Percentiles rank a stretch among this genome's conserved stretches.
These are phyloP conservation scores for Obelidium mucronatum DNA, from an alignment of 192 early-diverging fungal species.

Conservation along the genomic window DNA sequence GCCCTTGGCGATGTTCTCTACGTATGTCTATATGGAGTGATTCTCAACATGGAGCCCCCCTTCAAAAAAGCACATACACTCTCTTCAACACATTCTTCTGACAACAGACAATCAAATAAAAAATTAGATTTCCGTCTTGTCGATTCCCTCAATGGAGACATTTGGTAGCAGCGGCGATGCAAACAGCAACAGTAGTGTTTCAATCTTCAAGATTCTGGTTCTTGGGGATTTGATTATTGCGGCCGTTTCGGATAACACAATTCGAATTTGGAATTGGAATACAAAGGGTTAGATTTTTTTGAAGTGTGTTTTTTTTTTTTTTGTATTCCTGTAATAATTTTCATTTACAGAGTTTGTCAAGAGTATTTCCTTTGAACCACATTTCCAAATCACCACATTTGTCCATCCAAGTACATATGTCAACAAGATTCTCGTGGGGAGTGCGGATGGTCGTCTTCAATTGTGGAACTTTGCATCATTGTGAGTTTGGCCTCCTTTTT, in stretches of 20 bases:
- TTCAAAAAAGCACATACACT: no score
- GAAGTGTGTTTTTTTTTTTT: no score
- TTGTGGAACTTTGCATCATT: slow-evolving; percentile 91
- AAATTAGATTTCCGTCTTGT: slow-evolving; percentile 6
- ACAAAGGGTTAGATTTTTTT: slow-evolving; percentile 65
- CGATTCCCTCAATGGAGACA: not conserved
- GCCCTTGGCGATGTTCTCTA: no score
- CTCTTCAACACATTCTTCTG: no score
- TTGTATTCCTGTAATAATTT: not conserved
- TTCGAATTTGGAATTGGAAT: slow-evolving; percentile 80
- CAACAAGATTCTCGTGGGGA: slow-evolving; percentile 93
- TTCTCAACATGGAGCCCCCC: no score
- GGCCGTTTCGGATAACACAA: slow-evolving; percentile 79
- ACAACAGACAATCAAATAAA: no score
- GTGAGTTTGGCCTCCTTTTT: slow-evolving; percentile 35
- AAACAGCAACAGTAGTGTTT: slow-evolving; percentile 24
- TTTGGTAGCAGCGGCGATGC: not conserved
- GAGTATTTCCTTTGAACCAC: slow-evolving; percentile 74
- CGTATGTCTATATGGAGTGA: no score
- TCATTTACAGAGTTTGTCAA: slow-evolving; percentile 67
- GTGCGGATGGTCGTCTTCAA: slow-evolving; percentile 86
- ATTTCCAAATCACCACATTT: slow-evolving; percentile 75
- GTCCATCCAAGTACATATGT: slow-evolving; percentile 97
- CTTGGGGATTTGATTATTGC: slow-evolving; percentile 81
- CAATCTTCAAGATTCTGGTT: slow-evolving; percentile 69